Conservation (phyloP, 768 basidiomycete species). For the Chalciporus piperatus region DNA sequence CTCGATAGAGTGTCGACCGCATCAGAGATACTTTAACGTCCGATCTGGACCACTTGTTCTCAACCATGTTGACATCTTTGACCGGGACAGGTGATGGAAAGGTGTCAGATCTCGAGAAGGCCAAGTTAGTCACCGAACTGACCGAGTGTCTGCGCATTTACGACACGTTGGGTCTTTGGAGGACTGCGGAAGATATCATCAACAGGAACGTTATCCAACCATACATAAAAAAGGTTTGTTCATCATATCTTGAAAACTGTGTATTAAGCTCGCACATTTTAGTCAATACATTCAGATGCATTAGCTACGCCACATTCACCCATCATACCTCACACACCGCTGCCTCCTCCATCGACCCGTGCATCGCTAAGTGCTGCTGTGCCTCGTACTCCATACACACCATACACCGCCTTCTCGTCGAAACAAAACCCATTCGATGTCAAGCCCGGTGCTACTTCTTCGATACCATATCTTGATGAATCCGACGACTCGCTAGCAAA, state of each 20-base stretch:
- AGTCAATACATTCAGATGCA: constrained; percentile 77
- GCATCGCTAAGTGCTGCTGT: constrained; percentile 33
- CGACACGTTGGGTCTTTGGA: constrained; percentile 76
- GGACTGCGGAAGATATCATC: constrained; percentile 86
- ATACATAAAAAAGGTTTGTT: constrained; percentile 72
- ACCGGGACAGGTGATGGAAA: constrained; percentile 47
- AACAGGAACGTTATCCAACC: constrained; percentile 65
- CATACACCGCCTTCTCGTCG: constrained; percentile 45
- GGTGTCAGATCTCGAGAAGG: constrained; percentile 60
- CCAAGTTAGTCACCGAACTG: constrained; percentile 61
- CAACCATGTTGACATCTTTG: constrained; percentile 53
- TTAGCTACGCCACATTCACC: constrained; percentile 70
- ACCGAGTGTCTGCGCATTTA: constrained; percentile 80
- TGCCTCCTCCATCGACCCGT: constrained; percentile 26
- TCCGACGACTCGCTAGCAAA: constrained; percentile 63
- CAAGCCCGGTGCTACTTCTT: constrained; percentile 25
- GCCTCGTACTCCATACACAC: constrained; percentile 55
- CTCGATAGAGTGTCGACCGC: constrained; percentile 69
- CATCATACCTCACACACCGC: constrained; percentile 73
- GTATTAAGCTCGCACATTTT: constrained; percentile 2
- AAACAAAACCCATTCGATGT: constrained; percentile 40
- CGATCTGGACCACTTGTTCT: constrained; percentile 83
- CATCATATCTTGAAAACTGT: not conserved
- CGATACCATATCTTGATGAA: constrained; percentile 60
- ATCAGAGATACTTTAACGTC: constrained; percentile 82